Evolutionary conservation across 495 filamentous ascomycete genomes (phyloP).

Genomic region (Neurospora sp.): DNA sequence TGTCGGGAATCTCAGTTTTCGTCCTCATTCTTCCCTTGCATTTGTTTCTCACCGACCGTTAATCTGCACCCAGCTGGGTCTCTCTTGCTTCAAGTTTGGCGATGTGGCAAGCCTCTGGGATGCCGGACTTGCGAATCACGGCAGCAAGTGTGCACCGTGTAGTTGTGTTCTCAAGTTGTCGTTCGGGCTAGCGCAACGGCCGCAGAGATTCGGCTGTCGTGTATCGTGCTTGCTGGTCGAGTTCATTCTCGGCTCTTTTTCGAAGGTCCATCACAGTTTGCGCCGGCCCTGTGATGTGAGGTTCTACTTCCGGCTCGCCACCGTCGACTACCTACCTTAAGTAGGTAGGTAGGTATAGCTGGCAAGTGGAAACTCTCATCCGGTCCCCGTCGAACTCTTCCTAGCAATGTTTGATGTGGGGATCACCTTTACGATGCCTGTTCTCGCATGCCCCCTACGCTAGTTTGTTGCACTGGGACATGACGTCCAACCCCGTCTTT

Average conservation of each 20-base stretch:
- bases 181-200: neutral
- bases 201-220: neutral
- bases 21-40: neutral
- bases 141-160: neutral
- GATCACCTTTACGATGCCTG: neutral
- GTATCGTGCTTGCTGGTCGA: neutral
- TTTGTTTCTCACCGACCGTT: slow-evolving; percentile 1
- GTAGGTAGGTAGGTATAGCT: neutral
- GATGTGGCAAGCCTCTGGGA: neutral
- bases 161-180: neutral
- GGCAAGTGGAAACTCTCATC: neutral
- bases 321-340: neutral
- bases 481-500: neutral
- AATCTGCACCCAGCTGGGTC: neutral
- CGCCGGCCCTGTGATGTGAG: neutral
- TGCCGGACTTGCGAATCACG: neutral
- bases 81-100: neutral
- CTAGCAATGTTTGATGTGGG: neutral
- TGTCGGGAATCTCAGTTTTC: neutral
- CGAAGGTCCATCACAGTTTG: neutral
- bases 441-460: neutral
- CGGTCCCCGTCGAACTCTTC: neutral
- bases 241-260: neutral
- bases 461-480: neutral
- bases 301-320: neutral